Conservation (phyloP, 2,329 filamentous ascomycete species). For the Exophiala calicioides region DNA sequence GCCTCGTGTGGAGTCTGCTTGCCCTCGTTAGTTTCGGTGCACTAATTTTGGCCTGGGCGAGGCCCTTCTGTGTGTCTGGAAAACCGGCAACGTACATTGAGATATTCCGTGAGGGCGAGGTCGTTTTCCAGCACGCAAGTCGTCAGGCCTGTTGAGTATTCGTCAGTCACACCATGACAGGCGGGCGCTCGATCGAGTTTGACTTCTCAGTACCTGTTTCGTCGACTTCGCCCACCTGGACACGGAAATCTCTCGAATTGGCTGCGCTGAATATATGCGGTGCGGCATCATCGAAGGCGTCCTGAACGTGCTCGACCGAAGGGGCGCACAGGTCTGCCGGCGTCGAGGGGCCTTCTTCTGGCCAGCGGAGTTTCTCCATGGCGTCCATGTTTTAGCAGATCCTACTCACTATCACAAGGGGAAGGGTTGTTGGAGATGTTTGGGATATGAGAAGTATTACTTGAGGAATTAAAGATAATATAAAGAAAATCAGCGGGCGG, state of each 20-base stretch:
- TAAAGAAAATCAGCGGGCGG: too few species aligned
- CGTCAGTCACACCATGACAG: background rate
- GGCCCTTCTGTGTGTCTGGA: too few species aligned
- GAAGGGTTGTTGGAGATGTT: too few species aligned
- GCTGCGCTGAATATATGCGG: background rate
- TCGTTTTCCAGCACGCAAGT: background rate
- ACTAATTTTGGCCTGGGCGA: too few species aligned
- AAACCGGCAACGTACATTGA: background rate
- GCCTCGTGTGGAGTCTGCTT: too few species aligned
- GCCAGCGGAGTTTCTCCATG: background rate
- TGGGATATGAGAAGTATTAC: too few species aligned
- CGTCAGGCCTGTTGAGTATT: background rate
- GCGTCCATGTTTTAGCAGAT: too few species aligned
- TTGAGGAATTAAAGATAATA: too few species aligned
- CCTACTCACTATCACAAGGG: too few species aligned
- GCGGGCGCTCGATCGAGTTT: too few species aligned
- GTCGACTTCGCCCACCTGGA: constrained; percentile 5
- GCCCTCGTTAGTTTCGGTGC: too few species aligned
- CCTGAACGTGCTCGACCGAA: constrained; percentile 1
- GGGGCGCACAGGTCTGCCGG: too few species aligned
- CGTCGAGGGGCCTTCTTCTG: constrained; percentile 12
- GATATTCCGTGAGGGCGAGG: background rate
- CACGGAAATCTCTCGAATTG: background rate
- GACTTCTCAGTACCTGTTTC: constrained; percentile 1
- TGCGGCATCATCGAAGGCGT: background rate